Evolutionary conservation across 2,329 filamentous ascomycete genomes (phyloP).

Genomic region (Shiraia sp.): DNA sequence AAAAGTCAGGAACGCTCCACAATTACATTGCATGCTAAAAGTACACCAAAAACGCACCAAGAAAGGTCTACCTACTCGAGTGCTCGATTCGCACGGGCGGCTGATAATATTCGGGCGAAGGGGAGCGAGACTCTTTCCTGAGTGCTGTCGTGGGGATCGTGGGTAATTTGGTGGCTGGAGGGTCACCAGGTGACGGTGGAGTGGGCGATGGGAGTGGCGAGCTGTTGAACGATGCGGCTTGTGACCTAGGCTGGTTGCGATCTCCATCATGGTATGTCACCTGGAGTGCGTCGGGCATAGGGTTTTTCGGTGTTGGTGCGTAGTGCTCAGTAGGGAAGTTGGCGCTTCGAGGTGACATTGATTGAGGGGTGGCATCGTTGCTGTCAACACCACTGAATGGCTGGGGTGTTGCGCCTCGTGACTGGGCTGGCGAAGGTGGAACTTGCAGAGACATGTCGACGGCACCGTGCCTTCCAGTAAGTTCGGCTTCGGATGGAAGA

Average conservation of each 20-base stretch:
- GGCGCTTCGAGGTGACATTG: conserved; percentile 26
- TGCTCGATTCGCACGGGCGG: conserved; percentile 24
- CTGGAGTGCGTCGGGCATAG: conserved; percentile 30
- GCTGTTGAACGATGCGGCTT: conserved; percentile 35
- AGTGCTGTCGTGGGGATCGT: conserved; percentile 26
- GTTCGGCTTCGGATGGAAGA: conserved; percentile 42
- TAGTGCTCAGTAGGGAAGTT: conserved; percentile 32
- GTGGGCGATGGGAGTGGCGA: conserved; percentile 26
- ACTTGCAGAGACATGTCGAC: conserved; percentile 43
- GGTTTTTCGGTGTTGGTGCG: conserved; percentile 27
- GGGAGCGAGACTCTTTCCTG: conserved; percentile 25
- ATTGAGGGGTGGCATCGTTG: conserved; percentile 24
- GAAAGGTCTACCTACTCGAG: conserved; percentile 38
- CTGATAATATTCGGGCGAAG: conserved; percentile 20
- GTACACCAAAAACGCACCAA: conserved; percentile 28
- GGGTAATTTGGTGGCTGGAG: conserved; percentile 30
- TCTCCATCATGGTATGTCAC: conserved; percentile 28
- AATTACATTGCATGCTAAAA: conserved; percentile 31
- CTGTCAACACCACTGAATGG: conserved; percentile 35
- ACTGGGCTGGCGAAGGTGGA: conserved; percentile 35
- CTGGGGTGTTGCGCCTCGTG: conserved; percentile 20
- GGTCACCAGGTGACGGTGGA: conserved; percentile 28
- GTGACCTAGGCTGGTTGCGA: conserved; percentile 21
- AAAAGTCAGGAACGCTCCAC: conserved; percentile 31
- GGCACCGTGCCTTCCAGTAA: conserved; percentile 37